These are phyloP conservation scores for Apophysomyces elegans DNA, from an alignment of 371 early-diverging fungal genomes.

Conservation along the genomic window DNA sequence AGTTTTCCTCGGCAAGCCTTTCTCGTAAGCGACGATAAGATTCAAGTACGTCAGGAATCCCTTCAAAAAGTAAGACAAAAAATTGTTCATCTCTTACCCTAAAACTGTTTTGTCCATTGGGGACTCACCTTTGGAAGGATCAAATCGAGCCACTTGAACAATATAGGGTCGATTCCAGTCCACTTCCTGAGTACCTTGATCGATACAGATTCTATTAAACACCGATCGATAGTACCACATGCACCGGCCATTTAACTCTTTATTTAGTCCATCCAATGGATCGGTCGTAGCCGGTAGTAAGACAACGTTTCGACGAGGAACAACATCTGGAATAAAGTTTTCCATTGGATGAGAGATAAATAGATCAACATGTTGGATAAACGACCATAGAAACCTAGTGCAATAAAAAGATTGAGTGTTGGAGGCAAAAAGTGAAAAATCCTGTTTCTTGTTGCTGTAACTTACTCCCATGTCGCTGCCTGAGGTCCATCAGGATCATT, in stretches of 20 bases:
- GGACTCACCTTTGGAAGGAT: constrained; percentile 85
- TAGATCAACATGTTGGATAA: constrained; percentile 72
- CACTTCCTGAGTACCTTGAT: constrained; percentile 69
- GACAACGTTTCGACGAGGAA: constrained; percentile 66
- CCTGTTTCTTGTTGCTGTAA: background rate
- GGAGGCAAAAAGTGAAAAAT: background rate
- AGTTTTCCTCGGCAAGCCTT: constrained; percentile 45
- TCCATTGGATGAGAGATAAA: constrained; percentile 84
- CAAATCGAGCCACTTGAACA: constrained; percentile 87
- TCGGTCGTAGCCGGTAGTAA: constrained; percentile 83
- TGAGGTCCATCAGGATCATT: constrained; percentile 59
- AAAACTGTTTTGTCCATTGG: background rate
- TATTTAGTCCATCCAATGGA: constrained; percentile 78
- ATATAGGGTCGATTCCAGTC: constrained; percentile 76
- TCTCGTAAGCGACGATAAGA: constrained; percentile 70
- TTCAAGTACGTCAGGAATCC: constrained; percentile 80
- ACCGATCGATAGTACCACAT: constrained; percentile 72
- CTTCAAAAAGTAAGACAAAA: constrained; percentile 14
- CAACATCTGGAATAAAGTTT: constrained; percentile 71
- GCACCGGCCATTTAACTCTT: constrained; percentile 53
- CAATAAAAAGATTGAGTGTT: too few species aligned
- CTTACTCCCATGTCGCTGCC: constrained; percentile 66
- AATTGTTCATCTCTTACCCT: background rate
- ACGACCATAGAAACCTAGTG: constrained; percentile 70
- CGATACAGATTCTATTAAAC: constrained; percentile 78